Base-by-base conservation (phyloP, 2,329 filamentous ascomycete genomes). In the Trichoderma harzianum region DNA sequence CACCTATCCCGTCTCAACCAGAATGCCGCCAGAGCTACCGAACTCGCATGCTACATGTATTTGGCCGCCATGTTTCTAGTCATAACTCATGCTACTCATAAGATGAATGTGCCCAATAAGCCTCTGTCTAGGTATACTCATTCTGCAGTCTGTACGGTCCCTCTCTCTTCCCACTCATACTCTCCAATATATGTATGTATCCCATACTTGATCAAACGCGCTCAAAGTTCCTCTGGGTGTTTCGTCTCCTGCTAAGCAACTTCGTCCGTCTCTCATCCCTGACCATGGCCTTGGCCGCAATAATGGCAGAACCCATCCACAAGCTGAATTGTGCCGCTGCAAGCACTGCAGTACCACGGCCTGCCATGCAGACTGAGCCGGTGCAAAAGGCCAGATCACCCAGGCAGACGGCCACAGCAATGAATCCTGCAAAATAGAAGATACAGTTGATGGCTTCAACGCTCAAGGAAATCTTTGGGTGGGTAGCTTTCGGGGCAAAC, bases 361-460 rank as follows among this genome's bases (percentile, higher is more conserved):
- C 87, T 14, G 86, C 84, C 28, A 82, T 82, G 81, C 89, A 91
- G 30, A 90, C 86, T 47, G 81, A 82, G 55, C 88, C 89, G 32
- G 83, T 82, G 80, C 89, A 91, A 81, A 88, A 88, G 70, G 86
- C 79, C 64, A 90, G 81, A 67, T 82, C 81, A 77, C 83, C 82
- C 74, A 91, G 84, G 80, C 89, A 90, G 73, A 87, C 84, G 57
- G 86, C 82, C 24, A 90, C 83, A 11, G 87, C 87, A 75, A 89
- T 83, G 80, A 90, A 90, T 70, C 88, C 88, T 24, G 84, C 82
- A 78, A 90, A 87, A 81, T 88, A 89, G 77, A 90, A 86, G 70
- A 89, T 74, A 5, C 84, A 81, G 78, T 89, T 90, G 75, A 83
- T 69, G 39, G 81, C 76, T 75, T 90, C 88, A 72, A 89, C 74